These are phyloP conservation scores for Kwoniella pini DNA, from an alignment of 768 basidiomycete genomes.

Conservation along the genomic window DNA sequence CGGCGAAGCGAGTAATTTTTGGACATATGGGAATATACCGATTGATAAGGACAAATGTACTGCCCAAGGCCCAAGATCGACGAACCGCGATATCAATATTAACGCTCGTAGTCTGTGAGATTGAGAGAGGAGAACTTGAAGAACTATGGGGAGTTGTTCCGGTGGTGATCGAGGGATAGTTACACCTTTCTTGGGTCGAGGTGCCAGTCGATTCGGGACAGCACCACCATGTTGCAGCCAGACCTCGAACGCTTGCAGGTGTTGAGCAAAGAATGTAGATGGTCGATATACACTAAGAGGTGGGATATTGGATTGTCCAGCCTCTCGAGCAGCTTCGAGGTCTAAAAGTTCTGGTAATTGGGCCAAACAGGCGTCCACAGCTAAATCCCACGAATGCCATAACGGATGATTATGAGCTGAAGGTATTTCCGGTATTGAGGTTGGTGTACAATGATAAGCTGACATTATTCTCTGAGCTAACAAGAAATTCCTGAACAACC, in stretches of 20 bases:
- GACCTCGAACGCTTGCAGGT: slow-evolving; percentile 94
- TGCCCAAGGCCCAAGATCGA: slow-evolving; percentile 98
- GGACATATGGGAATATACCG: slow-evolving; percentile 98
- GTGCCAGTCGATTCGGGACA: slow-evolving; percentile 51
- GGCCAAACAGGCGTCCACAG: slow-evolving; percentile 87
- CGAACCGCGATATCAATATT: slow-evolving; percentile 93
- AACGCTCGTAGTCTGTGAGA: slow-evolving; percentile 92
- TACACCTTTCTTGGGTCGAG: slow-evolving; percentile 10
- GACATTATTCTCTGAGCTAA: slow-evolving; percentile 98
- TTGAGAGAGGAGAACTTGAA: slow-evolving; percentile 95
- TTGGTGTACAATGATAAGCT: slow-evolving; percentile 93
- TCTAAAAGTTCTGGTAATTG: slow-evolving; percentile 78
- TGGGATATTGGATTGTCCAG: slow-evolving; percentile 29
- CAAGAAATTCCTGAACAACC: slow-evolving; percentile 94
- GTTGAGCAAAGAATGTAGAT: slow-evolving; percentile 91
- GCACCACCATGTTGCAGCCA: slow-evolving; percentile 88
- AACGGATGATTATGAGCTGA: slow-evolving; percentile 94
- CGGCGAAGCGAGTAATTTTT: slow-evolving; percentile 90
- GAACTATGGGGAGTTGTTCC: slow-evolving; percentile 94
- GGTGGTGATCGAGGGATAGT: slow-evolving; percentile 78
- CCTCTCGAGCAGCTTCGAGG: slow-evolving; percentile 41
- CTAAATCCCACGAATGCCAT: slow-evolving; percentile 98
- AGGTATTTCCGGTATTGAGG: slow-evolving; percentile 86
- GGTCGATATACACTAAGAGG: slow-evolving; percentile 65
- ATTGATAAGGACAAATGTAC: slow-evolving; percentile 93